A percentile compares a stretch with the other conserved stretches of the same genome.
Conservation (phyloP, 2,329 filamentous ascomycete species). For the Cladosporium austrohemisphaericum region DNA sequence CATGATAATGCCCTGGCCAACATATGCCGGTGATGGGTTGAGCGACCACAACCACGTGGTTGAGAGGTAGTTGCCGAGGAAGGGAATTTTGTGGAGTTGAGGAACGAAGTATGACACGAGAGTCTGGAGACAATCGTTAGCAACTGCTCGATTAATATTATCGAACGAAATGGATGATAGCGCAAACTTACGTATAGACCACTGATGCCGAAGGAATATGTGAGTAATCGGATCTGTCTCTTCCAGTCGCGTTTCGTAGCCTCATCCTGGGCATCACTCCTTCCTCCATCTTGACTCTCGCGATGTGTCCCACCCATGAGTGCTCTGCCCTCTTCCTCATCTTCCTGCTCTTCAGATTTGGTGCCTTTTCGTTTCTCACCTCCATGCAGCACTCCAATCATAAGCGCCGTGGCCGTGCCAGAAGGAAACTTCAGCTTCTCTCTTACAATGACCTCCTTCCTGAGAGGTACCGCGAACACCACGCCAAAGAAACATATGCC, state of each 20-base stretch:
- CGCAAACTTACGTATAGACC: slow-evolving; percentile 46
- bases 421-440: slow-evolving; percentile 93
- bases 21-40: slow-evolving; percentile 94
- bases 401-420: slow-evolving; percentile 88
- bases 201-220: slow-evolving; percentile 58
- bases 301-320: slow-evolving; percentile 27
- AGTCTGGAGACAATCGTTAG: slow-evolving; percentile 53
- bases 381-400: slow-evolving; percentile 87
- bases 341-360: slow-evolving; percentile 23
- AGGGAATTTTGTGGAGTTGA: slow-evolving; percentile 74
- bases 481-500: slow-evolving; percentile 96
- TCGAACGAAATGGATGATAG: not conserved
- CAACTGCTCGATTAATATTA: not conserved
- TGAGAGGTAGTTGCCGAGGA: slow-evolving; percentile 74
- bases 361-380: slow-evolving; percentile 31
- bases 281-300: not conserved
- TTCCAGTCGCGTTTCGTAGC: slow-evolving; percentile 52
- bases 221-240: slow-evolving; percentile 57
- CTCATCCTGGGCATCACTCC: slow-evolving; percentile 5
- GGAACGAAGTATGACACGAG: slow-evolving; percentile 88
- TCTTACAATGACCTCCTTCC: slow-evolving; percentile 85
- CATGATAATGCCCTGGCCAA: slow-evolving; percentile 98
- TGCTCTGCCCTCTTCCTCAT: slow-evolving; percentile 32
- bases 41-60: slow-evolving; percentile 88
- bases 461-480: slow-evolving; percentile 87